A percentile compares a stretch with the other conserved stretches of the same genome.
phyloP scores from a whole-genome alignment of 129 eudicot species.

The sunflower (Helianthus annuus) region DNA sequence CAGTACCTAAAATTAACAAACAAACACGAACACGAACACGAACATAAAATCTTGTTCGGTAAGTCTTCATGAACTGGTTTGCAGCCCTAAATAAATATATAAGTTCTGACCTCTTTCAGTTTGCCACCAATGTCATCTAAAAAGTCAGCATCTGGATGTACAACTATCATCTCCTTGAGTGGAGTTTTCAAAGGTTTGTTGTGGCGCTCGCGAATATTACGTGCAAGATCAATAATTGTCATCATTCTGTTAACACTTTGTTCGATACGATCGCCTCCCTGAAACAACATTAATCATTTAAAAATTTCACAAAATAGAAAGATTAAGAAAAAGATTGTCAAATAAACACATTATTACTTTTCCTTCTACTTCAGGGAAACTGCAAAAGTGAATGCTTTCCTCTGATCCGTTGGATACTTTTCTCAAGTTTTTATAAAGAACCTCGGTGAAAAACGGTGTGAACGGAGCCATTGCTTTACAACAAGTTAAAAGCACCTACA shows the following conservation, averaged over 20 bases:
- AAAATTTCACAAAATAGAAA: background rate
- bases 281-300: constrained; percentile 14
- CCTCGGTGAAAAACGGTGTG: constrained; percentile 92
- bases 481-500: constrained; percentile 69
- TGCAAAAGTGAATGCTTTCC: constrained; percentile 85
- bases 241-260: constrained; percentile 86
- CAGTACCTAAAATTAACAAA: too few species aligned
- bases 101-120: constrained; percentile 58
- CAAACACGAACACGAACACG: too few species aligned
- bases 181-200: constrained; percentile 91
- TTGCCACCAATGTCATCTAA: constrained; percentile 77
- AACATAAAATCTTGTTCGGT: too few species aligned
- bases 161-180: constrained; percentile 84
- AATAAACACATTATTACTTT: constrained; percentile 36
- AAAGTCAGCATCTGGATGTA: constrained; percentile 83
- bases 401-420: constrained; percentile 64
- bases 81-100: background rate
- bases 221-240: constrained; percentile 82
- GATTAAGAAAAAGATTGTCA: background rate
- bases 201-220: constrained; percentile 91
- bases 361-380: constrained; percentile 77
- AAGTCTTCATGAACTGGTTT: too few species aligned
- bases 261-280: constrained; percentile 82
- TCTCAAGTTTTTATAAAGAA: constrained; percentile 72
- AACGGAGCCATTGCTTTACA: constrained; percentile 95